Evolutionary conservation across 345 rosid genomes (phyloP), one percentile per base, ranked within the genome.

Genomic region (Populus pruinosa): DNA sequence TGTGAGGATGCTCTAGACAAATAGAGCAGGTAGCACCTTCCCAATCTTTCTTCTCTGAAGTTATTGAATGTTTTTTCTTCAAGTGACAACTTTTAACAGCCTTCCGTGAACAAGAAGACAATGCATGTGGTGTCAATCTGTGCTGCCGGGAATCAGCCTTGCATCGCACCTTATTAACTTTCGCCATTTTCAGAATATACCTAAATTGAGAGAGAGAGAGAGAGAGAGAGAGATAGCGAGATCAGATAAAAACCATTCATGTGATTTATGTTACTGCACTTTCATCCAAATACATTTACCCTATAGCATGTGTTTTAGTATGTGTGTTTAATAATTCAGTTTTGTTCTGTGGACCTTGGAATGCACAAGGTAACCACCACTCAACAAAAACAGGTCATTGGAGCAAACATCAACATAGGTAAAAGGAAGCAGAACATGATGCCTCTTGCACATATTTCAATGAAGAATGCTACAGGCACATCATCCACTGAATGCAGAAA

Each of bases 1-100:
- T 92, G 88, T 92, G 98, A 44, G 99, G 97, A 76, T 75, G 87
- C 84, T 93, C 98, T 77, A 92, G 83, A 82, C 94, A 93, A 61
- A 95, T 92, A 0, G 96, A 87, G 67, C 97, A 95, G 10, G 85
- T 83, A 67, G 90, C 87, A 71, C 87, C 78, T 66, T 88, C 86
- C 98, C 91, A 93, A 66, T 90, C 96, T 77, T 85, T 88, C 86
- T 84, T 83, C 79, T 88, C 90, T 11, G 67, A 63, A 76, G 83
- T 68, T 85, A 90, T 84, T 17, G 72, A 13, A 29, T 74, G 76
- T 69, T 72, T 83, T 68, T 78, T 71, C 85, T 83, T 85, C 64
- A 76, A 31, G 39, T 35, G 71, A 27, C 71, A 79, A 70, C 71
- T 73, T 76, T 85, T 82, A 69, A 49, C 43, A 82, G 63, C 77